These are phyloP conservation scores for Avena eriantha DNA, from an alignment of 176 grass and related monocot genomes.

Conservation along the genomic window DNA sequence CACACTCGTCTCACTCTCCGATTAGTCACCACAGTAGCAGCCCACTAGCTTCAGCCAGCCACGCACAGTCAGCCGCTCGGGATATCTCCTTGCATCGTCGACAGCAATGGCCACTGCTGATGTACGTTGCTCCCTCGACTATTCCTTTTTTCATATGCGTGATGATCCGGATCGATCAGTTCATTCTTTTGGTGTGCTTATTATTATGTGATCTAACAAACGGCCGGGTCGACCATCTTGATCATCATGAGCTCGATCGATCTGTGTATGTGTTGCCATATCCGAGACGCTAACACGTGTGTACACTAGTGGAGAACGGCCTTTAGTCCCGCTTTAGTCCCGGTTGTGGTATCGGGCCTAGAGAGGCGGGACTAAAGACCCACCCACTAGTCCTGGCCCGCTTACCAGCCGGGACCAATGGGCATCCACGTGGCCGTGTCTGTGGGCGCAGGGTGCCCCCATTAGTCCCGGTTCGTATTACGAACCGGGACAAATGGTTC, in stretches of 20 bases:
- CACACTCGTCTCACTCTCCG: background rate
- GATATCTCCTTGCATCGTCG: background rate
- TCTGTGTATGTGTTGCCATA: background rate
- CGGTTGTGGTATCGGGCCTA: too few relatives aligned
- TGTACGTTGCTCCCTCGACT: background rate
- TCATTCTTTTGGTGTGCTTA: background rate
- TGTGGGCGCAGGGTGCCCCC: too few relatives aligned
- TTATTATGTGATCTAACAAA: background rate
- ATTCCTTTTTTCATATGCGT: too few relatives aligned
- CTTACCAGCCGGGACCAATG: too few relatives aligned
- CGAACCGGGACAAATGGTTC: too few relatives aligned
- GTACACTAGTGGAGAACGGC: too few relatives aligned
- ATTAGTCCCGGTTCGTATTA: too few relatives aligned
- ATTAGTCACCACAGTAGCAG: background rate
- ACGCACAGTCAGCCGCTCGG: background rate
- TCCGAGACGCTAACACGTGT: background rate
- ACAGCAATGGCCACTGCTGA: constrained; percentile 71
- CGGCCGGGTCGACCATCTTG: background rate
- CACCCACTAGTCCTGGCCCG: too few relatives aligned
- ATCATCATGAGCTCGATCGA: background rate
- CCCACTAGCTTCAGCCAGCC: constrained; percentile 14
- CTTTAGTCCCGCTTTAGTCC: too few relatives aligned
- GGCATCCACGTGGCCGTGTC: too few relatives aligned
- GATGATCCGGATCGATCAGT: background rate
- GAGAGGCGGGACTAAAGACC: too few relatives aligned